A percentile compares a stretch with the other conserved stretches of the same genome.
Evolutionary conservation across 208 protist genomes (phyloP).

Genomic region (Trypanosoma caninum): DNA sequence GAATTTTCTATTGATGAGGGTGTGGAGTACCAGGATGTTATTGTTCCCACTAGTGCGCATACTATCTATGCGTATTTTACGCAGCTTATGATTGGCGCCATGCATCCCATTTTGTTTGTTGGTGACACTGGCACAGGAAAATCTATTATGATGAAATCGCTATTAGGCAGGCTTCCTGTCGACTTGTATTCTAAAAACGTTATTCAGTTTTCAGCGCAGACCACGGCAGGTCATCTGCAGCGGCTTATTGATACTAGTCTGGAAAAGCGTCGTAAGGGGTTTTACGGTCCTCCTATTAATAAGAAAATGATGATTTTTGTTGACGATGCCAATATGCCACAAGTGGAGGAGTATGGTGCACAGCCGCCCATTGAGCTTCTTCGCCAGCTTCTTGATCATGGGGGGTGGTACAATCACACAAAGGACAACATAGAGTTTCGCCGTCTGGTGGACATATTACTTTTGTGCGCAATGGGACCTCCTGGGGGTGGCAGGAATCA

Average conservation of each 20-base stretch:
- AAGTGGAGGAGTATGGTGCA: slow-evolving; percentile 95
- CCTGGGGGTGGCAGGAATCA: slow-evolving; percentile 94
- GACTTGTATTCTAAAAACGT: slow-evolving; percentile 86
- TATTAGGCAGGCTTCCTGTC: slow-evolving; percentile 77
- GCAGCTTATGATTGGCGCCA: slow-evolving; percentile 73
- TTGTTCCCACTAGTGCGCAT: slow-evolving; percentile 94
- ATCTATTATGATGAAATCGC: slow-evolving; percentile 92
- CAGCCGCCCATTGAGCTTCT: slow-evolving; percentile 97
- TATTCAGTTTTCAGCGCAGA: slow-evolving; percentile 96
- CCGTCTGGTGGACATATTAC: slow-evolving; percentile 86
- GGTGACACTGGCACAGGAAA: slow-evolving; percentile 97
- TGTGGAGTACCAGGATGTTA: slow-evolving; percentile 92
- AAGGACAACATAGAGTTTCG: slow-evolving; percentile 90
- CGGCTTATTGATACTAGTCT: slow-evolving; percentile 92
- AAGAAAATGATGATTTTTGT: slow-evolving; percentile 95
- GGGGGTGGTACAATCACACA: slow-evolving; percentile 95
- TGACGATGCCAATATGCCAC: slow-evolving; percentile 96
- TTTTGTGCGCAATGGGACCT: slow-evolving; percentile 94
- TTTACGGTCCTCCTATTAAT: slow-evolving; percentile 94
- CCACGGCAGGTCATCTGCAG: slow-evolving; percentile 90
- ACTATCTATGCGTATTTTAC: slow-evolving; percentile 91
- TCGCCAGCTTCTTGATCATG: slow-evolving; percentile 95
- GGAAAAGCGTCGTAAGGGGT: slow-evolving; percentile 93
- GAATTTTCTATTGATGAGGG: slow-evolving; percentile 79
- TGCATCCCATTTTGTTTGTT: slow-evolving; percentile 85